Evolutionary conservation across 495 filamentous ascomycete genomes (phyloP).

Genomic region (Hypoxylon subgilvum): DNA sequence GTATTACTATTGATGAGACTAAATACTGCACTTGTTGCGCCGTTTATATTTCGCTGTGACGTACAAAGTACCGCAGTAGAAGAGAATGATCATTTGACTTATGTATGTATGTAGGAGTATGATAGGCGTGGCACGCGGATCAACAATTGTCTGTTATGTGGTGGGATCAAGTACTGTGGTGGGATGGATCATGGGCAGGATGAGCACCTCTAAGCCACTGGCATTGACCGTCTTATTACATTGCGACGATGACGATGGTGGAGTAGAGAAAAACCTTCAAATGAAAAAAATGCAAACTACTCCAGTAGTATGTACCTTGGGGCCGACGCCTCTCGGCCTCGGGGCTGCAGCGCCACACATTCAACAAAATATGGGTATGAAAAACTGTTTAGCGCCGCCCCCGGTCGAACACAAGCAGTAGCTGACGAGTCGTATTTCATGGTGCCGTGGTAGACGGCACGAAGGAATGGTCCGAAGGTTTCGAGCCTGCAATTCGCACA

Average conservation of each 20-base stretch:
- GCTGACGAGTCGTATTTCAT: slow-evolving; percentile 18
- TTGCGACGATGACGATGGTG: slow-evolving; percentile 36
- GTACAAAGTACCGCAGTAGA: slow-evolving; percentile 3
- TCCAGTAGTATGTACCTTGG: not conserved
- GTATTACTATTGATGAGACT: no score
- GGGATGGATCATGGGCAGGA: slow-evolving; percentile 23
- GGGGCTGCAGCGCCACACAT: slow-evolving; percentile 31
- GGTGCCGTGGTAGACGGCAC: slow-evolving; percentile 7
- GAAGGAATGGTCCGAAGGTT: slow-evolving; percentile 26
- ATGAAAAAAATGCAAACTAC: slow-evolving; percentile 25
- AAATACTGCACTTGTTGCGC: no score
- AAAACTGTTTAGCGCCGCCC: slow-evolving; percentile 31
- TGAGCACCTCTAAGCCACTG: slow-evolving; percentile 17
- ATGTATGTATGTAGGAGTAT: no score
- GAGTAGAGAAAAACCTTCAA: slow-evolving; percentile 20
- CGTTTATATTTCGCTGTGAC: slow-evolving; percentile 16
- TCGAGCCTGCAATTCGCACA: slow-evolving; percentile 28
- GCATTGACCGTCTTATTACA: slow-evolving; percentile 27
- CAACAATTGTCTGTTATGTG: slow-evolving; percentile 11
- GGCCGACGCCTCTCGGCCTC: slow-evolving; percentile 22
- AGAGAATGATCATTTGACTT: slow-evolving; percentile 28
- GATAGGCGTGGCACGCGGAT: slow-evolving; percentile 28
- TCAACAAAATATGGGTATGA: slow-evolving; percentile 11
- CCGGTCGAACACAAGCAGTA: slow-evolving; percentile 16
- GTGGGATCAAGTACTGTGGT: slow-evolving; percentile 9